Evolutionary conservation across 139 green algal genomes (phyloP), one percentile per base, ranked within the genome.

Genomic region (Eudorina sp.): DNA sequence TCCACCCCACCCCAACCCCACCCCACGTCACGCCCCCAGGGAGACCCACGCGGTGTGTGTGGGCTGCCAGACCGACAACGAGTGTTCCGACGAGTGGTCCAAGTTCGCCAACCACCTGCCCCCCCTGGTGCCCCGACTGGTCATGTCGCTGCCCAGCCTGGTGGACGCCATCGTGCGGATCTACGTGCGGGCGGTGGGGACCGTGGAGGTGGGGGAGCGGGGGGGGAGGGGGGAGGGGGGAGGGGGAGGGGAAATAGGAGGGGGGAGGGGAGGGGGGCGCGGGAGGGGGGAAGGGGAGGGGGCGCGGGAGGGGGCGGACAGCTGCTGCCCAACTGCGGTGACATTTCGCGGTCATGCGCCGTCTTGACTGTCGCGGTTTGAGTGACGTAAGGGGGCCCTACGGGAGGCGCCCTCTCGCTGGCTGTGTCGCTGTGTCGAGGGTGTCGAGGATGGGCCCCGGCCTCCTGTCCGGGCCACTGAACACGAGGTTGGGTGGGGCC

Each of bases 101-200:
- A 46, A 46, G 31, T 89, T 46, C 81, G 27, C 77, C 16, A 21
- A 55, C 25, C 45, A 21, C 53, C 73, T 89, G 64, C 88, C 88
- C 3, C 70, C 58, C 0, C 48, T 81, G 31, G 14, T n/a, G 4
- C 89, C 88, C 31, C 29, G 45, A 4, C 53, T 89, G 78, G 58
- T 83, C 27, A 55, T 92, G 21, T 82, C 66, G 19, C n/a, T 68
- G n/a, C 27, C 40, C 36, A 62, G 55, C 9, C 69, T 92, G 5
- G 77, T 58, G 41, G 89, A 93, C 25, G 80, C 86, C 21, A 89
- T 94, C 7, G 89, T 90, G 86, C 86, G 83, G 25, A 88, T 91
- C 53, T 93, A 93, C 73, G 13, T 89, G 53, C 84, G 90, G 55
- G 75, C 90, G 34, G 66, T 55, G 69, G 34, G 29, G 3, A 74